phyloP scores from a whole-genome alignment of 2,329 filamentous ascomycete genomes.

The Alternaria alternata region DNA sequence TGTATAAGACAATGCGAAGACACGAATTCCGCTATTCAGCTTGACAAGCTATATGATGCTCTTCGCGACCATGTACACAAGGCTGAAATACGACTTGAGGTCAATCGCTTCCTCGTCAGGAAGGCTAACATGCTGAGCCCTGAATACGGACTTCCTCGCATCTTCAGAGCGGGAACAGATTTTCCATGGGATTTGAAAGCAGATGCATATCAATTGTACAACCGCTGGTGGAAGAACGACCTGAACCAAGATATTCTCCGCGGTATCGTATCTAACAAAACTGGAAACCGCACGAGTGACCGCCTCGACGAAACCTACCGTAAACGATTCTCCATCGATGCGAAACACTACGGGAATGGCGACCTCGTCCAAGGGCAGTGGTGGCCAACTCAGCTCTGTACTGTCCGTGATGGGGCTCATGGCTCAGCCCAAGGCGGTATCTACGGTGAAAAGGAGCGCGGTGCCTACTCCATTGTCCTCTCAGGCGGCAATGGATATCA shows the following conservation, averaged over 20 bases:
- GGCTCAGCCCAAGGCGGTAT: slow-evolving; percentile 59
- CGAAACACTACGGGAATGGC: slow-evolving; percentile 52
- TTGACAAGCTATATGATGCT: slow-evolving; percentile 33
- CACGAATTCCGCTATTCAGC: not conserved
- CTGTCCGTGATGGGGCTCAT: slow-evolving; percentile 63
- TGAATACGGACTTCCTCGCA: slow-evolving; percentile 49
- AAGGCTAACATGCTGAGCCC: slow-evolving; percentile 47
- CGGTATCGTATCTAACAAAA: slow-evolving; percentile 47
- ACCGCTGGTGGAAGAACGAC: slow-evolving; percentile 54
- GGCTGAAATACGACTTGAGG: slow-evolving; percentile 45
- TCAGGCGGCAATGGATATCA: slow-evolving; percentile 56
- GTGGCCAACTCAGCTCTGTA: slow-evolving; percentile 63
- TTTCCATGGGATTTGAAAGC: slow-evolving; percentile 59
- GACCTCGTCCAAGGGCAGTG: slow-evolving; percentile 59
- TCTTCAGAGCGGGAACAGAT: slow-evolving; percentile 46
- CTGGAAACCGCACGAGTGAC: slow-evolving; percentile 36
- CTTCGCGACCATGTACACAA: slow-evolving; percentile 52
- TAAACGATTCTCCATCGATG: slow-evolving; percentile 17
- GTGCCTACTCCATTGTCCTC: slow-evolving; percentile 65
- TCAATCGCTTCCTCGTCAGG: slow-evolving; percentile 44
- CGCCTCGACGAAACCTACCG: slow-evolving; percentile 33
- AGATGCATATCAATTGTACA: slow-evolving; percentile 58
- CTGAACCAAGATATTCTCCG: slow-evolving; percentile 58
- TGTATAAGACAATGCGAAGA: slow-evolving; percentile 32
- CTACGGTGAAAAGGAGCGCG: slow-evolving; percentile 54